phyloP scores from a whole-genome alignment of 2,329 filamentous ascomycete species.

The Atkinsonella hypoxylon region DNA sequence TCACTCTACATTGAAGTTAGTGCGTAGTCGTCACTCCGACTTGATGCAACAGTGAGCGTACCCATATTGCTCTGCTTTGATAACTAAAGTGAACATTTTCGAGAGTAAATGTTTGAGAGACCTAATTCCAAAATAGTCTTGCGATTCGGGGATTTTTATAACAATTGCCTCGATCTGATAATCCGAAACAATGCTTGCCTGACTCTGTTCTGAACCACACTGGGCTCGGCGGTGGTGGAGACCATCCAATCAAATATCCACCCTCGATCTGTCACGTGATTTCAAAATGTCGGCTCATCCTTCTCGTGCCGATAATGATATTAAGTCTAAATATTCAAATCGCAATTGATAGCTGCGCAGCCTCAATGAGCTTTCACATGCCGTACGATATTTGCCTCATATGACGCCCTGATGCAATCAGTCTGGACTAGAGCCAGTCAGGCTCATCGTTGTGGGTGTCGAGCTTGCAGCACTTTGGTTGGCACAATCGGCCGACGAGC shows the following conservation, averaged over 20 bases:
- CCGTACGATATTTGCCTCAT: background rate
- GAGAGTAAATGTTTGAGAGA: background rate
- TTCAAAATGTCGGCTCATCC: background rate
- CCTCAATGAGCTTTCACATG: background rate
- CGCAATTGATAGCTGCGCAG: background rate
- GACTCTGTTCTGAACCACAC: background rate
- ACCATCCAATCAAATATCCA: background rate
- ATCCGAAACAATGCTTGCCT: background rate
- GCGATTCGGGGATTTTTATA: background rate
- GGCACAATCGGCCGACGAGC: conserved; percentile 36
- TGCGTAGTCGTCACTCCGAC: background rate
- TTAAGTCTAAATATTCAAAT: background rate
- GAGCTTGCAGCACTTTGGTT: conserved; percentile 42
- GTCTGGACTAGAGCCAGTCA: conserved; percentile 56
- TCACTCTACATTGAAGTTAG: conserved; percentile 50
- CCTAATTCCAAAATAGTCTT: background rate
- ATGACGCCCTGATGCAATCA: conserved; percentile 45
- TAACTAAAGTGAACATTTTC: conserved; percentile 50
- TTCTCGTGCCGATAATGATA: background rate
- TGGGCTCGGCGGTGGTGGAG: background rate
- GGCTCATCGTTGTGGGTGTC: conserved; percentile 52
- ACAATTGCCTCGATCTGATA: background rate
- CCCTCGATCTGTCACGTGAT: background rate
- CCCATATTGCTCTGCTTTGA: conserved; percentile 61
- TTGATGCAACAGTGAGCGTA: conserved; percentile 24